Evolutionary conservation across 2,329 filamentous ascomycete species (phyloP), one percentile per base, ranked within the genome.

Genomic region (Trichoderma oligosporum): DNA sequence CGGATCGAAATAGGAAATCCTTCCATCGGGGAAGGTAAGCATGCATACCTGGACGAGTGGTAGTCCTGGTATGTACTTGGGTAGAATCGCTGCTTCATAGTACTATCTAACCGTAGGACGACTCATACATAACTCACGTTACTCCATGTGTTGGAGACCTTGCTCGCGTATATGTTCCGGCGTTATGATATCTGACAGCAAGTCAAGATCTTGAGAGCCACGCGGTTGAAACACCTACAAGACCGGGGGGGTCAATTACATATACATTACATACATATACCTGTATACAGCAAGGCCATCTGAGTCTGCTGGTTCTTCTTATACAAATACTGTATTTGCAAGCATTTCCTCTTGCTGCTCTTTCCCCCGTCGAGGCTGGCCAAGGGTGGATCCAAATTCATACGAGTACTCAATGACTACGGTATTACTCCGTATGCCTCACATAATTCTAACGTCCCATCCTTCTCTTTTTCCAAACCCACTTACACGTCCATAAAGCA

Each of bases 1-100:
- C 24, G 33, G 31, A 38, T 27, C 41, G 52, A 46, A 46, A 35
- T 35, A 52, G 48, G 31, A 55, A 55, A 45, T 27, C 39, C 8
- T 12, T 24, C 33, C 39, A 27, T 12, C 22, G 36, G 18, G 20
- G 20, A 22, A 24, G 22, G 36, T 52, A 22, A 52, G 48, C 48
- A 20, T 41, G 16, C 38, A 22, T 44, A 22, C 18, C 18, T 12
- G 38, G n/a, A 36, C 24, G 27, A 52, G 38, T 25, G 41, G 25
- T 35, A 39, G 31, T 12, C 35, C 47, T 31, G 27, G 27, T 31
- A 31, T 31, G 27, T 11, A 11, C 27, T 6, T 11, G n/a, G n/a
- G n/a, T n/a, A n/a, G n/a, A n/a, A n/a, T n/a, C n/a, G n/a, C n/a
- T 41, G 22, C 11, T 22, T 20, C 38, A 22, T 22, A 9, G 18